Evolutionary conservation across 2,329 filamentous ascomycete species (phyloP).

Genomic region (Mycosphaerella sp.): DNA sequence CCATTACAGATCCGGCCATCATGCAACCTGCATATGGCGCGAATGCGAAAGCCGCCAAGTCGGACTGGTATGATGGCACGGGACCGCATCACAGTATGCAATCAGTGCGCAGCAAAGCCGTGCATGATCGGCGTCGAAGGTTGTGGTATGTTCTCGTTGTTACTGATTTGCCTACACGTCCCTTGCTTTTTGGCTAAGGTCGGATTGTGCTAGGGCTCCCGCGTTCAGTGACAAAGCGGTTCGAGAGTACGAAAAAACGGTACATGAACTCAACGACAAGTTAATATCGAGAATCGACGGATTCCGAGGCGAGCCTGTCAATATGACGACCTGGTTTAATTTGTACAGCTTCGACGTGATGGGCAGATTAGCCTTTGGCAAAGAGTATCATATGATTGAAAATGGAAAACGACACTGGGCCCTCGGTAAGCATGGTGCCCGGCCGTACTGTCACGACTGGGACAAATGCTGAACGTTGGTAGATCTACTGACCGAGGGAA

Average conservation of each 20-base stretch:
- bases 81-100: constrained; percentile 36
- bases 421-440: constrained; percentile 16
- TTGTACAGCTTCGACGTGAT: constrained; percentile 43
- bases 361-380: constrained; percentile 40
- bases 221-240: constrained; percentile 40
- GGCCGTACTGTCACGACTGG: not conserved
- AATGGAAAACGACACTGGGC: constrained; percentile 32
- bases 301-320: constrained; percentile 28
- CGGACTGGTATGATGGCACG: constrained; percentile 37
- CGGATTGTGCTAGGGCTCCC: constrained; percentile 22
- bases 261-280: constrained; percentile 34
- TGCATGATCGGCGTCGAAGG: constrained; percentile 37
- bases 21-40: constrained; percentile 36
- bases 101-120: constrained; percentile 32
- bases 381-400: constrained; percentile 38
- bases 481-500: constrained; percentile 33
- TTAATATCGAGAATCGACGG: constrained; percentile 30
- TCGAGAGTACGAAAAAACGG: constrained; percentile 38
- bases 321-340: constrained; percentile 38
- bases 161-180: no score
- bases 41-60: constrained; percentile 37
- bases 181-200: no score
- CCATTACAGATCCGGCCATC: constrained; percentile 34
- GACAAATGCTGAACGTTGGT: not conserved
- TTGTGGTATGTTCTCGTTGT: constrained; percentile 29